Evolutionary conservation across 306 rosid genomes (phyloP).

Genomic region (Gastrolobium bilobum): DNA sequence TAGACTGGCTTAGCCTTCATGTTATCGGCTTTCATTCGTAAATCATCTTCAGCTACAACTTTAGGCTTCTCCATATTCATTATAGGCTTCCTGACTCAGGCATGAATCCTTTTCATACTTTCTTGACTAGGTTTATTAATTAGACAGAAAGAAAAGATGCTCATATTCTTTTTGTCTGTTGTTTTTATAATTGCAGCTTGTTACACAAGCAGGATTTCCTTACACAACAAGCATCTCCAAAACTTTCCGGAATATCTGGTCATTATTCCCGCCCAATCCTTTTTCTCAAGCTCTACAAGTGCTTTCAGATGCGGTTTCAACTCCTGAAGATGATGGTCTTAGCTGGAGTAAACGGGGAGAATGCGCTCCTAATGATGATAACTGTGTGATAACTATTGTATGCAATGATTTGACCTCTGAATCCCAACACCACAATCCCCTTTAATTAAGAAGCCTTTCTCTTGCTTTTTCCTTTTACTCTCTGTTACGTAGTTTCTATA

Average conservation of each 20-base stretch:
- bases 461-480: slow-evolving; percentile 25
- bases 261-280: slow-evolving; percentile 91
- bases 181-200: slow-evolving; percentile 60
- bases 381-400: slow-evolving; percentile 84
- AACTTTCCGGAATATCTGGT: slow-evolving; percentile 58
- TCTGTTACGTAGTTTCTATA: slow-evolving; percentile 29
- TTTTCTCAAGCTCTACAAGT: slow-evolving; percentile 70
- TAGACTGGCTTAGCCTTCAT: slow-evolving; percentile 89
- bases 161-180: slow-evolving; percentile 34
- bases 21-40: slow-evolving; percentile 83
- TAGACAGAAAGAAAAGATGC: slow-evolving; percentile 38
- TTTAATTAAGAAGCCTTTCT: slow-evolving; percentile 31
- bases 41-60: slow-evolving; percentile 85
- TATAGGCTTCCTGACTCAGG: slow-evolving; percentile 87
- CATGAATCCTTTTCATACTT: slow-evolving; percentile 55
- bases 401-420: slow-evolving; percentile 44
- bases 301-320: slow-evolving; percentile 69
- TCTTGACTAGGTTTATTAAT: slow-evolving; percentile 10
- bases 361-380: slow-evolving; percentile 51
- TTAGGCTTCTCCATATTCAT: slow-evolving; percentile 74
- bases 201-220: slow-evolving; percentile 68
- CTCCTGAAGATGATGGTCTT: slow-evolving; percentile 66
- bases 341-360: slow-evolving; percentile 79
- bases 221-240: slow-evolving; percentile 36
- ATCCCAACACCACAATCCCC: slow-evolving; percentile 7